These are phyloP conservation scores for Cryptococcus floricola DNA, from an alignment of 1,284 basidiomycete species.

Conservation along the genomic window DNA sequence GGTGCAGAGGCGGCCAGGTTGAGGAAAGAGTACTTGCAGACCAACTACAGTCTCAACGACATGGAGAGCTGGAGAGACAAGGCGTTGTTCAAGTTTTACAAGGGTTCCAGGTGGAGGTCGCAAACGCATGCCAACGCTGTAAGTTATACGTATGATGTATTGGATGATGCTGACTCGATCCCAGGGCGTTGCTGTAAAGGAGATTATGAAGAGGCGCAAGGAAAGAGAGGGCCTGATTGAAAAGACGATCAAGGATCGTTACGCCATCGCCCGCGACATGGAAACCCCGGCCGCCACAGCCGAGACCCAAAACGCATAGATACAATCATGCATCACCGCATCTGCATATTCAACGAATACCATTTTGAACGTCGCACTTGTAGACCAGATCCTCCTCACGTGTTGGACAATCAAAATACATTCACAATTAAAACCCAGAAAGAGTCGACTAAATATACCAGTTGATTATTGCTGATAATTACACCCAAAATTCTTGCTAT, in stretches of 20 bases:
- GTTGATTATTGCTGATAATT: neutral
- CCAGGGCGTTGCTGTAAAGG: slow-evolving; percentile 43
- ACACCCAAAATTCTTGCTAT: too few species aligned
- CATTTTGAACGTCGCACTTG: too few species aligned
- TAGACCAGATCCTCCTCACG: too few species aligned
- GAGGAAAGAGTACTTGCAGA: slow-evolving; percentile 60
- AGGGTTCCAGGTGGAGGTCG: slow-evolving; percentile 43
- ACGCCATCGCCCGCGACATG: neutral
- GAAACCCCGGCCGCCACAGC: neutral
- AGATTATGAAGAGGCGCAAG: slow-evolving; percentile 46
- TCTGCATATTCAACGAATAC: too few species aligned
- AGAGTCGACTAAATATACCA: neutral
- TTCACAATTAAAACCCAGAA: too few species aligned
- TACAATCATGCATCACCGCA: neutral
- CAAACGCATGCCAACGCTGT: slow-evolving; percentile 40
- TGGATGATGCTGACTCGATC: neutral
- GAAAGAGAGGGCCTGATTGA: neutral
- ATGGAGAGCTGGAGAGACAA: slow-evolving; percentile 29
- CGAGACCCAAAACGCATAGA: slow-evolving; percentile 5
- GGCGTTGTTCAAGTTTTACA: slow-evolving; percentile 38
- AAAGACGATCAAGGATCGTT: neutral
- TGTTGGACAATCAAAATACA: too few species aligned
- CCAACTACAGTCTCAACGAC: slow-evolving; percentile 54
- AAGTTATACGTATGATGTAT: slow-evolving; percentile 15
- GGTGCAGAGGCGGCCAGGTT: slow-evolving; percentile 54